Conservation (phyloP, 1,139 yeast genomes). For the Scheffersomyces illinoinensis region DNA sequence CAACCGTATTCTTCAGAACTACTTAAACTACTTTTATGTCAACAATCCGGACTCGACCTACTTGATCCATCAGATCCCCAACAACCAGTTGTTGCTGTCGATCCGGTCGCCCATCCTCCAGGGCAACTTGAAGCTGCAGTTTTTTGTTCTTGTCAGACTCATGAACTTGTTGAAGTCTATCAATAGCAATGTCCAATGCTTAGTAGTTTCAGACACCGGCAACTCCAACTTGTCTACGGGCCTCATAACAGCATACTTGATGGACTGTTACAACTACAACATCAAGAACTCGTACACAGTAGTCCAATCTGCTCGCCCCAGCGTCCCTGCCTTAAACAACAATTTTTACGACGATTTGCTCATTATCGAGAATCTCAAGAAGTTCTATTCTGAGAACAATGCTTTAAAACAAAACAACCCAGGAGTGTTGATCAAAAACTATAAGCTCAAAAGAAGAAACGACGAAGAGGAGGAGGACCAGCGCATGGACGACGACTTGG, state of each 20-base stretch:
- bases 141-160: conserved; percentile 40
- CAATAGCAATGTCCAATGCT: conserved; percentile 34
- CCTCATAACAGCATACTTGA: conserved; percentile 38
- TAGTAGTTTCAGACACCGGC: conserved; percentile 37
- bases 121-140: conserved; percentile 40
- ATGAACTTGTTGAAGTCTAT: conserved; percentile 37
- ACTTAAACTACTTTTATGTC: conserved; percentile 37
- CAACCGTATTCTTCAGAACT: conserved; percentile 41
- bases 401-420: conserved; percentile 29
- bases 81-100: conserved; percentile 20
- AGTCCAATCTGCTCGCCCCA: conserved; percentile 16
- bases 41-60: conserved; percentile 30
- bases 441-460: conserved; percentile 32
- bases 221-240: conserved; percentile 33
- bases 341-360: conserved; percentile 45
- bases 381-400: conserved; percentile 37
- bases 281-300: conserved; percentile 28
- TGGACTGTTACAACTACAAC: conserved; percentile 44
- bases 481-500: conserved; percentile 7
- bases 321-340: conserved; percentile 25
- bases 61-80: conserved; percentile 34
- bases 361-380: conserved; percentile 41
- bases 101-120: conserved; percentile 39
- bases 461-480: conserved; percentile 14
- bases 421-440: conserved; percentile 33